Percentiles rank a stretch among this genome's conserved stretches.
Conservation (phyloP, 768 basidiomycete species). For the Suillus weaverae region DNA sequence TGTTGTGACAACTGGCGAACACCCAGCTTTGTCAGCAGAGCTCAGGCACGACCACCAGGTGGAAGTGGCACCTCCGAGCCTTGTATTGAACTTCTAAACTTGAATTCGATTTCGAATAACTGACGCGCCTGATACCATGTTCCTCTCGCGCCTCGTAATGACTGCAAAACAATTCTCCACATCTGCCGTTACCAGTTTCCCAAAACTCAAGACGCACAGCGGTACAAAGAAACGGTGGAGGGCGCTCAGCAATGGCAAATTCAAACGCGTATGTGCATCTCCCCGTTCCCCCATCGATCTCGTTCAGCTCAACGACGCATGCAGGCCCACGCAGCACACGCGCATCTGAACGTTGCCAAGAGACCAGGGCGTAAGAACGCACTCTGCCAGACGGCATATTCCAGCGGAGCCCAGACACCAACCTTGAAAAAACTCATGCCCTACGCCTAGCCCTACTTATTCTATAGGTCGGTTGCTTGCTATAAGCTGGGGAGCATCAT, state of each 20-base stretch:
- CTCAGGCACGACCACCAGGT: not conserved
- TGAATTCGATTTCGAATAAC: not conserved
- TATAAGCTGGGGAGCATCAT: not conserved
- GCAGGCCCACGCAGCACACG: constrained; percentile 70
- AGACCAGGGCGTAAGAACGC: constrained; percentile 63
- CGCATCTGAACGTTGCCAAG: constrained; percentile 73
- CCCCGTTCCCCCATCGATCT: not conserved
- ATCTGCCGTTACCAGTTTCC: constrained; percentile 53
- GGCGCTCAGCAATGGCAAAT: constrained; percentile 62
- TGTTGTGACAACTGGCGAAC: not conserved
- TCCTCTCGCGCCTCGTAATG: constrained; percentile 27
- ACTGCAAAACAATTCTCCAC: constrained; percentile 57
- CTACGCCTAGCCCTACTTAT: constrained; percentile 47
- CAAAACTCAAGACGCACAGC: constrained; percentile 79
- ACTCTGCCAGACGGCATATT: constrained; percentile 65
- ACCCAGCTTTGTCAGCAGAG: not conserved
- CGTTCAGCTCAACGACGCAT: not conserved
- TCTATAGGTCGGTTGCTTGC: constrained; percentile 18
- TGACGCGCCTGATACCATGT: constrained; percentile 29
- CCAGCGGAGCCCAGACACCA: constrained; percentile 61
- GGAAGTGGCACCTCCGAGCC: not conserved
- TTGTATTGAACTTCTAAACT: too few relatives aligned
- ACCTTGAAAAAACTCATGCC: constrained; percentile 73
- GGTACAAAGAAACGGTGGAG: constrained; percentile 83
- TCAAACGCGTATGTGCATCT: constrained; percentile 66